Evolutionary conservation across 202 grass and related monocot genomes (phyloP).

Genomic region (Schoenoplectus tabernaemontani): DNA sequence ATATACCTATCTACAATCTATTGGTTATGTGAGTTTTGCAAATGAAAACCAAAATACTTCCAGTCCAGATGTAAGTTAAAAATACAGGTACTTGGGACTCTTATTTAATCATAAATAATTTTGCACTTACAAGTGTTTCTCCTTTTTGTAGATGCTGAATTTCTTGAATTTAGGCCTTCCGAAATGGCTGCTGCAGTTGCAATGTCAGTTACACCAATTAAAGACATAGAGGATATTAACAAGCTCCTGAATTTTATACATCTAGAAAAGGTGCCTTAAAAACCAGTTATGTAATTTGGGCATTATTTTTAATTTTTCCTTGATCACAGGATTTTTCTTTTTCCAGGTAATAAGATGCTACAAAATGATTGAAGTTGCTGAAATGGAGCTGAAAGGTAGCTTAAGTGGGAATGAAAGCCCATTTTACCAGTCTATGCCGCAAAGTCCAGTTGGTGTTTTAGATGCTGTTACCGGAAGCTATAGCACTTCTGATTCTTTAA

Average conservation of each 20-base stretch:
- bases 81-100: neutral
- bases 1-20: too few relatives aligned
- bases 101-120: neutral
- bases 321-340: conserved; percentile 22
- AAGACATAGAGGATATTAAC: conserved; percentile 30
- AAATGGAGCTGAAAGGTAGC: conserved; percentile 41
- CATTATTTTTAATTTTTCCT: neutral
- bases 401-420: conserved; percentile 12
- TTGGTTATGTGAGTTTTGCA: too few relatives aligned
- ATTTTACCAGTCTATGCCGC: conserved; percentile 32
- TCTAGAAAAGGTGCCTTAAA: conserved; percentile 60
- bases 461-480: conserved; percentile 49
- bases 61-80: neutral
- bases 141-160: conserved; percentile 45
- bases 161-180: conserved; percentile 72
- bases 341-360: conserved; percentile 44
- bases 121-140: neutral
- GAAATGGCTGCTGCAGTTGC: conserved; percentile 62
- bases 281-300: neutral
- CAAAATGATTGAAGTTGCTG: conserved; percentile 42
- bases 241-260: conserved; percentile 37
- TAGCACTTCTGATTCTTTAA: conserved; percentile 45
- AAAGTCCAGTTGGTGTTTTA: conserved; percentile 58
- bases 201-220: conserved; percentile 37
- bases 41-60: too few relatives aligned